Evolutionary conservation across 139 green algal genomes (phyloP), one percentile per base, ranked within the genome.

Genomic region (Closterium sp.): DNA sequence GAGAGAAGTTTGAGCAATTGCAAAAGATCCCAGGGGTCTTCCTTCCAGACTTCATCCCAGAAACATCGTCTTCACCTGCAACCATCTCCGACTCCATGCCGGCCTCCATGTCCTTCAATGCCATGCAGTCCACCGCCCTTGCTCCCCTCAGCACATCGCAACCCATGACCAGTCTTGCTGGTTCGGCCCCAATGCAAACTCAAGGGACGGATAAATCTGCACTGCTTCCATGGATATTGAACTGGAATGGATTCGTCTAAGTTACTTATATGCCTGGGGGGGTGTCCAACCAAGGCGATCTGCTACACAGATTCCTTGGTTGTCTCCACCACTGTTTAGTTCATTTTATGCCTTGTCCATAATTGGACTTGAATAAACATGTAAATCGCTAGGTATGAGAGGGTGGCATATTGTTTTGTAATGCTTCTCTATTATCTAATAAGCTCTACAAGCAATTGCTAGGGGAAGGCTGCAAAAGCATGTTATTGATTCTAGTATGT

Each of bases 21-120:
- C 87, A 91, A n/a, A 91, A 83, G 87, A 28, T 91, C 9, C 87
- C 87, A 86, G 87, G 87, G 4, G 87, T 91, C 16, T 91, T 91
- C 35, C 87, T 91, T 33, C 87, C 87, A 87, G 34, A 86, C 23
- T 91, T 91, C 36, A 31, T 30, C 6, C 87, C 87, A 87, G 87
- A 91, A 76, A 76, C 55, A 76, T 76, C 55, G 55, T 76, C 55
- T 16, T 76, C 55, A 19, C 55, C 55, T 76, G 55, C 55, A 76
- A 76, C 55, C 55, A 76, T 76, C 55, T 76, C 55, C 0, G 55
- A 76, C 55, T 76, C 55, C 55, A 76, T 76, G 55, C 55, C 55
- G 25, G 55, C 55, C 12, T 76, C 55, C 55, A 76, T 76, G 55
- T 76, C 55, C 55, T 76, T 76, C 55, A 76, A 76, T 76, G 55